Percentiles rank a stretch among this genome's conserved stretches.
These are phyloP conservation scores for Stachybotrys chartarum DNA, from an alignment of 2,329 filamentous ascomycete species.

Conservation along the genomic window DNA sequence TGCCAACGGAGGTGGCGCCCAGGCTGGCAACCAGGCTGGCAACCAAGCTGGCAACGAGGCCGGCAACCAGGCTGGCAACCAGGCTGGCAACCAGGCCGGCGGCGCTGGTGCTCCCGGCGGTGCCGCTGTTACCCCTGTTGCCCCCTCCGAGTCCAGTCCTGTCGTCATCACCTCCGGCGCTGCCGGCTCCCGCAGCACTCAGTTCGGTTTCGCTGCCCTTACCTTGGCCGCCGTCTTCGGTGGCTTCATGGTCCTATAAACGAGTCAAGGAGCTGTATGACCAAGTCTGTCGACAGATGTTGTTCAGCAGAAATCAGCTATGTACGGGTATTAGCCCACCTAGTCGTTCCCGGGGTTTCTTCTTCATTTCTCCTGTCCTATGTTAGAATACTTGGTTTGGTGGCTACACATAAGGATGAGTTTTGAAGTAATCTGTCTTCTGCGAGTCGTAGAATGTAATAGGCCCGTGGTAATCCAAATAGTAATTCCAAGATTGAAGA, in stretches of 20 bases:
- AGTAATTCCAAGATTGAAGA: no score
- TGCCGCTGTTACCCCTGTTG: neutral
- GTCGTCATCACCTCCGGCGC: conserved; percentile 10
- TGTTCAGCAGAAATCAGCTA: no score
- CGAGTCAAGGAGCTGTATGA: neutral
- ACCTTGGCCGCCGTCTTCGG: conserved; percentile 16
- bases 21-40: neutral
- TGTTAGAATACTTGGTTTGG: no score
- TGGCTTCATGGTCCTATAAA: conserved; percentile 22
- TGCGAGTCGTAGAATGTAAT: no score
- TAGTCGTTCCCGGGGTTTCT: no score
- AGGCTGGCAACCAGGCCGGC: neutral
- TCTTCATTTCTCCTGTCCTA: no score
- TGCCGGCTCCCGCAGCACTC: conserved; percentile 6
- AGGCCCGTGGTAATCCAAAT: no score
- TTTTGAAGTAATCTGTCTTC: no score
- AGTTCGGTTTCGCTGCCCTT: conserved; percentile 16
- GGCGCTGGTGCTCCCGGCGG: neutral
- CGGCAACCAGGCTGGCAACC: neutral
- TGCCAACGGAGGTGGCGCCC: no score
- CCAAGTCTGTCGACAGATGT: no score
- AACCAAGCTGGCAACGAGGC: neutral
- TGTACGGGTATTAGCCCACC: no score
- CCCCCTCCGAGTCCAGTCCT: neutral
- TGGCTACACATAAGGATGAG: no score